Conservation (phyloP, 1,284 basidiomycete species). For the Pascua guehoae region DNA sequence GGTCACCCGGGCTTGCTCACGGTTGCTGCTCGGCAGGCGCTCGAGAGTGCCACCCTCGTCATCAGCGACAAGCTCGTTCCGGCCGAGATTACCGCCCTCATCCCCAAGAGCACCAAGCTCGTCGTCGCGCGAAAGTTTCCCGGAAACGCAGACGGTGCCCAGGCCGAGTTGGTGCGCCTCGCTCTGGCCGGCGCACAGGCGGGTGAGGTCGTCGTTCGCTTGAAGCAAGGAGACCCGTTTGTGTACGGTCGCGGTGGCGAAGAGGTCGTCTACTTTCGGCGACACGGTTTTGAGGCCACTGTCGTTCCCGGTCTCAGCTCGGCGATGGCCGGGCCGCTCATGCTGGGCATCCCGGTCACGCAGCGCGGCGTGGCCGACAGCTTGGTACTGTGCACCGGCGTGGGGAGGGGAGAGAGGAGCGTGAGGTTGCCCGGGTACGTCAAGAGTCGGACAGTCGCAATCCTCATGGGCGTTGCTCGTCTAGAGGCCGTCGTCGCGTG, state of each 20-base stretch:
- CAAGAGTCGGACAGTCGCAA: constrained; percentile 69
- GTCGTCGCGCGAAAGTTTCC: constrained; percentile 93
- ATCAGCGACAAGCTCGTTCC: constrained; percentile 98
- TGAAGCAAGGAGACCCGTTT: constrained; percentile 96
- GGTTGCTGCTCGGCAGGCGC: constrained; percentile 72
- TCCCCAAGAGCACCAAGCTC: constrained; percentile 62
- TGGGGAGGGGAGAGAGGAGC: constrained; percentile 79
- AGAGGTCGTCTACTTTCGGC: constrained; percentile 86
- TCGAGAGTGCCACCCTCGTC: constrained; percentile 76
- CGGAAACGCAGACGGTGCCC: constrained; percentile 91
- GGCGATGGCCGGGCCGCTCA: constrained; percentile 81
- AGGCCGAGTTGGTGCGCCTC: constrained; percentile 87
- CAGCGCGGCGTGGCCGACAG: constrained; percentile 90
- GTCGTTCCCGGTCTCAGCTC: constrained; percentile 87
- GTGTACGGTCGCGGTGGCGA: constrained; percentile 93
- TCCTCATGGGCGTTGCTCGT: constrained; percentile 94
- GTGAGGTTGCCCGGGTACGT: constrained; percentile 84
- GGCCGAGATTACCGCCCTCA: constrained; percentile 76
- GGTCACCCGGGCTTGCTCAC: constrained; percentile 92
- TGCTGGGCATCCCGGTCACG: constrained; percentile 88
- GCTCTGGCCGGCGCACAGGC: constrained; percentile 74
- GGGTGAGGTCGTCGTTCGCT: constrained; percentile 83
- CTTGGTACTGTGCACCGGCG: constrained; percentile 86
- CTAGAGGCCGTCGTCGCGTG: constrained; percentile 67
- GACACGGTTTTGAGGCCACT: constrained; percentile 73